Percentiles rank a stretch among this genome's conserved stretches.
These are phyloP conservation scores for Lichenothelia convexa DNA, from an alignment of 495 filamentous ascomycete genomes.

Conservation along the genomic window DNA sequence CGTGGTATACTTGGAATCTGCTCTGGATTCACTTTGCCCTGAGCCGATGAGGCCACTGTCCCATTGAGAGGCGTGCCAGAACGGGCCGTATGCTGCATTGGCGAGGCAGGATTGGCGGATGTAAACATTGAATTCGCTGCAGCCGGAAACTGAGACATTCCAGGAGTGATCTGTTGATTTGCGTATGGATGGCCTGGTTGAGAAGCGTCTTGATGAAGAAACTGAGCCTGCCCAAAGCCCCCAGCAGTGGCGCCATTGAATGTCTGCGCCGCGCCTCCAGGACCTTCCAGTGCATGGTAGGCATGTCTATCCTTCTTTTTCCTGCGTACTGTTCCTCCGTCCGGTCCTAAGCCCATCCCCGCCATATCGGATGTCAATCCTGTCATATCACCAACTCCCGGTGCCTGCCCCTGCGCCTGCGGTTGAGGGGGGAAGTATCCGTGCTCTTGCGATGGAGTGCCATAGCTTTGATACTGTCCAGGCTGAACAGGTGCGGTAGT, in stretches of 20 bases:
- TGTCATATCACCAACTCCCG: slow-evolving; percentile 2
- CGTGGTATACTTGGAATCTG: slow-evolving; percentile 83
- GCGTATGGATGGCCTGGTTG: slow-evolving; percentile 22
- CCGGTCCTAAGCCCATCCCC: slow-evolving; percentile 51
- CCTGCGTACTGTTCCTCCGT: slow-evolving; percentile 33
- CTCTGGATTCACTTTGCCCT: slow-evolving; percentile 72
- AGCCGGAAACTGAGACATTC: slow-evolving; percentile 41
- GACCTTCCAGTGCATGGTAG: slow-evolving; percentile 69
- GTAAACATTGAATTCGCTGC: slow-evolving; percentile 39
- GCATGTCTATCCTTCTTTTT: slow-evolving; percentile 93
- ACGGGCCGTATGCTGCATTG: slow-evolving; percentile 39
- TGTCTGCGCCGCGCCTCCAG: slow-evolving; percentile 40
- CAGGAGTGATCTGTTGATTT: slow-evolving; percentile 34
- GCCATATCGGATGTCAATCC: slow-evolving; percentile 70
- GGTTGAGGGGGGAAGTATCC: slow-evolving; percentile 15
- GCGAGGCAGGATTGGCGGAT: slow-evolving; percentile 32
- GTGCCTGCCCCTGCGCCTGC: slow-evolving; percentile 12
- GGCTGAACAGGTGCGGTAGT: slow-evolving; percentile 19
- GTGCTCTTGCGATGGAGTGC: slow-evolving; percentile 15
- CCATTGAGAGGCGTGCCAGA: slow-evolving; percentile 17
- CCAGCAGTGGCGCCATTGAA: slow-evolving; percentile 48
- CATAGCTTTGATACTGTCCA: slow-evolving; percentile 17
- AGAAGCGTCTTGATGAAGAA: slow-evolving; percentile 35
- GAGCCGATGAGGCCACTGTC: slow-evolving; percentile 27
- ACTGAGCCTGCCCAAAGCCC: slow-evolving; percentile 40